Percentiles rank a stretch among this genome's conserved stretches.
These are phyloP conservation scores for Theobroma cacao DNA, from an alignment of 345 rosid genomes.

Conservation along the genomic window DNA sequence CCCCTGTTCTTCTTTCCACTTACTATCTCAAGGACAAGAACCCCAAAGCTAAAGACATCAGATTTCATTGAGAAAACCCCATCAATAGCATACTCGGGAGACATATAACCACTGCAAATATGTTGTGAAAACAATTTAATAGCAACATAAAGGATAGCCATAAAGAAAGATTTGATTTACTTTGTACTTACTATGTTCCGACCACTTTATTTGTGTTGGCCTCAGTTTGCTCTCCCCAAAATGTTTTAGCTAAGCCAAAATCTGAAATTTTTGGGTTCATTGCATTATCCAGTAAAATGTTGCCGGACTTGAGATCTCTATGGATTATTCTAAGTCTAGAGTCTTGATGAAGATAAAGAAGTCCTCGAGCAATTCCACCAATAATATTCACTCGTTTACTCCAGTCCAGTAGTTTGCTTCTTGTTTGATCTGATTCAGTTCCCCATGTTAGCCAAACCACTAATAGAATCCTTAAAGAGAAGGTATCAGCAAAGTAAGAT, in stretches of 20 bases:
- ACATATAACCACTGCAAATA: constrained; percentile 39
- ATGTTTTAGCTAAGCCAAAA: constrained; percentile 46
- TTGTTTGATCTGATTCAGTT: constrained; percentile 10
- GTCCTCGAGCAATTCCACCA: constrained; percentile 43
- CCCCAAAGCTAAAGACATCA: constrained; percentile 53
- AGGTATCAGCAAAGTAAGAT: too few relatives aligned
- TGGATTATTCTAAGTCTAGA: constrained; percentile 41
- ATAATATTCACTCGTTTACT: constrained; percentile 33
- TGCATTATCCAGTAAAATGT: constrained; percentile 37
- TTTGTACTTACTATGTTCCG: constrained; percentile 50
- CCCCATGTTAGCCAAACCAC: too few relatives aligned
- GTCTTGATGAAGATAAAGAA: constrained; percentile 51
- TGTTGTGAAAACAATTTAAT: neutral
- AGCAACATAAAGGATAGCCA: too few relatives aligned
- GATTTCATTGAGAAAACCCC: constrained; percentile 49
- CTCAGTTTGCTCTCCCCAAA: constrained; percentile 33
- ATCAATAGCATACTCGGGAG: constrained; percentile 43
- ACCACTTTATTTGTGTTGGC: constrained; percentile 39
- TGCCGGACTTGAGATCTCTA: too few relatives aligned
- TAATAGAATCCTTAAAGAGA: too few relatives aligned
- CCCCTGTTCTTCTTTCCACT: constrained; percentile 42
- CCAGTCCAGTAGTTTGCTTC: constrained; percentile 28
- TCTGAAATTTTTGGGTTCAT: constrained; percentile 49
- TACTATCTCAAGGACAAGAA: constrained; percentile 45
- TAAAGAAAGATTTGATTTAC: too few relatives aligned